These are phyloP conservation scores for Triticum monococcum DNA, from an alignment of 176 grass and related monocot genomes.

Conservation along the genomic window DNA sequence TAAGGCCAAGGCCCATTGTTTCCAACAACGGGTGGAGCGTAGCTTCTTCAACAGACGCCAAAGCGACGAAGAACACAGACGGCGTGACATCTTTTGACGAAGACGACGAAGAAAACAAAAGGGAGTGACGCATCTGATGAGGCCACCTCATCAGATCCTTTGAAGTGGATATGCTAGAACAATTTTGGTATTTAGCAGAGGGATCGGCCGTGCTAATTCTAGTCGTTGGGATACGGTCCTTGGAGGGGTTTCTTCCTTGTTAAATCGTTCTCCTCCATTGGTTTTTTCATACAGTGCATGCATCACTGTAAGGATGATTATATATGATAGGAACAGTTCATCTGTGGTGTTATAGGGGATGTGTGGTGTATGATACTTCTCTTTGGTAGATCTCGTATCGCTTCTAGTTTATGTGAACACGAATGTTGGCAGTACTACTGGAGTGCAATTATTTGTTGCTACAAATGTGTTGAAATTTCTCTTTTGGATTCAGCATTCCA, in stretches of 20 bases:
- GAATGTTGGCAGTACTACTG: neutral
- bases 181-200: slow-evolving; percentile 47
- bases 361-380: slow-evolving; percentile 32
- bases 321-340: slow-evolving; percentile 38
- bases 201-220: slow-evolving; percentile 15
- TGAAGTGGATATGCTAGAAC: neutral
- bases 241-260: slow-evolving; percentile 21
- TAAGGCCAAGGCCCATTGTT: slow-evolving; percentile 75
- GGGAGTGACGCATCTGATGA: slow-evolving; percentile 44
- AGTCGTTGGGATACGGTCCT: slow-evolving; percentile 19
- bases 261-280: slow-evolving; percentile 15
- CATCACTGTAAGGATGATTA: slow-evolving; percentile 13
- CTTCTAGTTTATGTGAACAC: slow-evolving; percentile 6
- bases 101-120: slow-evolving; percentile 90
- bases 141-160: neutral
- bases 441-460: slow-evolving; percentile 11
- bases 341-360: neutral
- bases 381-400: neutral
- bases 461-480: neutral
- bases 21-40: slow-evolving; percentile 58
- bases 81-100: slow-evolving; percentile 37
- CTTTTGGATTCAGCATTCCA: neutral
- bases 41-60: slow-evolving; percentile 48
- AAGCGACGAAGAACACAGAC: slow-evolving; percentile 35
- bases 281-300: neutral